Evolutionary conservation across 441 rosid species (phyloP), one percentile per base, ranked within the genome.

Genomic region (Populus hybrid): DNA sequence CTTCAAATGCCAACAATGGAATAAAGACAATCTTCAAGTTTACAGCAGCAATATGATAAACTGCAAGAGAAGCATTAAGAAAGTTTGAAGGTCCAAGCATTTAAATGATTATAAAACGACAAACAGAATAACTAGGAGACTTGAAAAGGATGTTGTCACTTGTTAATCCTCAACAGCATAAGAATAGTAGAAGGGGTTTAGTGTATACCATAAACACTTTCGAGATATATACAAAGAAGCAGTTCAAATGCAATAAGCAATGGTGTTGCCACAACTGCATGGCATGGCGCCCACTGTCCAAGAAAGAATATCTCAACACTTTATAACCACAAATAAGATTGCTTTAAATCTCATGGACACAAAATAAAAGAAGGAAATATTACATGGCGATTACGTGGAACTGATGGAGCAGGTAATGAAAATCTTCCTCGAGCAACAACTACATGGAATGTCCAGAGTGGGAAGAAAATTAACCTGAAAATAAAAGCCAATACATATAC

Each of bases 261-360:
- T 3, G 99, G 99, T 79, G 93, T 90, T 5, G 99, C 97, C 10
- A 91, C 96, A 77, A 96, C 75, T 72, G 99, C 91, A 88, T 96
- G 99, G 87, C 99, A 96, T 21, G 99, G 99, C 72, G 99, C 98
- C 99, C 99, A 96, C 99, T 96, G 93, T 86, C 78, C 80, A 88
- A 83, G 78, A 73, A 78, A 76, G 78, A 28, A 76, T 38, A 78
- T 69, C 45, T 65, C 69, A 77, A 75, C 24, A 66, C 70, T 26
- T 24, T 24, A 76, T 59, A 61, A 23, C n/a, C 28, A 68, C 6
- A 28, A 21, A 33, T 11, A 45, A 14, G 38, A 72, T 9, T 7
- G 23, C 26, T 64, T 10, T 24, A 24, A n/a, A 68, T 21, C 64
- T 63, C 72, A 59, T 61, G 45, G 33, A 24, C 31, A 59, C 50